Conservation (phyloP, 176 grass and related monocot species). For the Triticum dicoccoides region DNA sequence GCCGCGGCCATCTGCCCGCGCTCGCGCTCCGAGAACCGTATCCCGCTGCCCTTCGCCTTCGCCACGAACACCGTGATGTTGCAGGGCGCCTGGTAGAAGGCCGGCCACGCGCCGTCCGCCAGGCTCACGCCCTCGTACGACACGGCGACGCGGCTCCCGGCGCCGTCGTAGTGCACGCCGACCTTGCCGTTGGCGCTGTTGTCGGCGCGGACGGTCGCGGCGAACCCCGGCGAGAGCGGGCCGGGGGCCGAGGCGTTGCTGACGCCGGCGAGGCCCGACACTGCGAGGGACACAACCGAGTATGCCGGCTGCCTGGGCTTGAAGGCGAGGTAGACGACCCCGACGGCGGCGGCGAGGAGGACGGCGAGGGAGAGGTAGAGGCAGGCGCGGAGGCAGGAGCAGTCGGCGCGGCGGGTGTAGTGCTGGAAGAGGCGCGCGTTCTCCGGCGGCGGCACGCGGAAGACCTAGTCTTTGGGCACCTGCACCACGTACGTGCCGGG, state of each 20-base stretch:
- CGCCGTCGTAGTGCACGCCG: slow-evolving; percentile 42
- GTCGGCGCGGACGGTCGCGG: slow-evolving; percentile 32
- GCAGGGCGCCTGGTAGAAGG: slow-evolving; percentile 43
- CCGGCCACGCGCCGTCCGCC: slow-evolving; percentile 48
- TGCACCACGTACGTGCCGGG: no score
- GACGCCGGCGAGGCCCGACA: slow-evolving; percentile 33
- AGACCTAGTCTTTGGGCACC: no score
- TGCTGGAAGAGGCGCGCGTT: no score
- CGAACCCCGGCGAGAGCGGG: slow-evolving; percentile 47
- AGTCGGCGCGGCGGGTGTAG: no score
- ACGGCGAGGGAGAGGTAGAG: slow-evolving; percentile 12
- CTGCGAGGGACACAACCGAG: slow-evolving; percentile 34
- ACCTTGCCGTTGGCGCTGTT: slow-evolving; percentile 61
- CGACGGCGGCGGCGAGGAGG: slow-evolving; percentile 16
- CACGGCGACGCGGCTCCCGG: slow-evolving; percentile 30
- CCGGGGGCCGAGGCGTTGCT: slow-evolving; percentile 7
- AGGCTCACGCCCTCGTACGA: slow-evolving; percentile 43
- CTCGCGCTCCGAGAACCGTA: slow-evolving; percentile 42
- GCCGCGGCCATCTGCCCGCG: slow-evolving; percentile 43
- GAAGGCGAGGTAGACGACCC: slow-evolving; percentile 20
- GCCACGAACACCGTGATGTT: slow-evolving; percentile 60
- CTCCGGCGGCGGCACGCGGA: no score
- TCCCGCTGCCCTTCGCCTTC: slow-evolving; percentile 39
- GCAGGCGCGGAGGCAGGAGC: no score
- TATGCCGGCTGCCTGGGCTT: slow-evolving; percentile 40